Conservation (phyloP, 495 filamentous ascomycete genomes). For the Jackrogersella multiformis region DNA sequence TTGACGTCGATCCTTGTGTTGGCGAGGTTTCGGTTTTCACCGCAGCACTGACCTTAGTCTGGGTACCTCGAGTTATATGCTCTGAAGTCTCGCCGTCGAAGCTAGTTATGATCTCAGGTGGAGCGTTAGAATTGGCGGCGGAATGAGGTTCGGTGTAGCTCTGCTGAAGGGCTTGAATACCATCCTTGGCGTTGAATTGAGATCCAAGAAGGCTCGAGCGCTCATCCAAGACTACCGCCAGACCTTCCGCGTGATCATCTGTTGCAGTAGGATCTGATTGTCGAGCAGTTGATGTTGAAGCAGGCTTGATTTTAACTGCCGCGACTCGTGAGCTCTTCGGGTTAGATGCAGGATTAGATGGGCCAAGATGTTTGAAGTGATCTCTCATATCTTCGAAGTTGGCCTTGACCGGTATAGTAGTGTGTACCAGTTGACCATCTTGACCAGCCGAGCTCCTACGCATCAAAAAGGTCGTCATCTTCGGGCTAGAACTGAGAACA, state of each 20-base stretch:
- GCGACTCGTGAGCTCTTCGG: conserved; percentile 86
- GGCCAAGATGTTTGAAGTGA: conserved; percentile 90
- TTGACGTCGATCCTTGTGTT: conserved; percentile 42
- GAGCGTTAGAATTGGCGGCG: conserved; percentile 48
- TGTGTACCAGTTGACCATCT: conserved; percentile 52
- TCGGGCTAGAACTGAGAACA: conserved; percentile 50
- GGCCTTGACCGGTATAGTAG: conserved; percentile 56
- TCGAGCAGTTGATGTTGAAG: conserved; percentile 34
- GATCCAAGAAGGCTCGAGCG: conserved; percentile 52
- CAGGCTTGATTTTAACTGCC: conserved; percentile 90
- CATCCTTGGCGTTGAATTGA: conserved; percentile 66
- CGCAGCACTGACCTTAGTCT: conserved; percentile 26
- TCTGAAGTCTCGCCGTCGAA: conserved; percentile 33
- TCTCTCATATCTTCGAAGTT: conserved; percentile 75
- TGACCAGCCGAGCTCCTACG: conserved; percentile 62
- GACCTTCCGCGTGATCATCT: conserved; percentile 26
- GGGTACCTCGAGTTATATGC: conserved; percentile 35
- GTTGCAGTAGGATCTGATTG: conserved; percentile 38
- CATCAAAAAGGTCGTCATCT: conserved; percentile 62
- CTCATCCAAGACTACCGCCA: conserved; percentile 48
- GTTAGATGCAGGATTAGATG: conserved; percentile 86
- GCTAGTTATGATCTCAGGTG: conserved; percentile 43
- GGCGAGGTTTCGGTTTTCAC: conserved; percentile 29
- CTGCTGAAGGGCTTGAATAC: conserved; percentile 70
- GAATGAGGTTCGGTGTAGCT: conserved; percentile 67